These are phyloP conservation scores for Geotrichum carabidarum DNA, from an alignment of 1,139 yeast genomes.

Conservation along the genomic window DNA sequence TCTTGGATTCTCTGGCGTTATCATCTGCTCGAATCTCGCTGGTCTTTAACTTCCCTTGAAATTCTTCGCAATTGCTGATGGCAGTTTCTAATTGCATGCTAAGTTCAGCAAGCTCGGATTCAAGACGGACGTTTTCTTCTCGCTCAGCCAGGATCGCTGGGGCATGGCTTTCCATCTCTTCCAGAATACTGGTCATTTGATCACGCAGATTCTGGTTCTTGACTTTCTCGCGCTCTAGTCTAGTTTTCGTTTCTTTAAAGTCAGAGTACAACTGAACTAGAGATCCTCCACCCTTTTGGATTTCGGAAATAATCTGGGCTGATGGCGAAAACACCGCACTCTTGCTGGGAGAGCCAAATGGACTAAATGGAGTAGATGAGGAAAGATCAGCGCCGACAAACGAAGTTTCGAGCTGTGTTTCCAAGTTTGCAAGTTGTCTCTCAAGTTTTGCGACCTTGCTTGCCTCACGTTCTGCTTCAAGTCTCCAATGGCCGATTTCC, in stretches of 20 bases:
- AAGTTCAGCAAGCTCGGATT: slow-evolving; percentile 49
- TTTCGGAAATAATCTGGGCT: slow-evolving; percentile 45
- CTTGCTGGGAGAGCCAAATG: slow-evolving; percentile 18
- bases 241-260: slow-evolving; percentile 55
- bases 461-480: slow-evolving; percentile 32
- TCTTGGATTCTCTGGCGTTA: slow-evolving; percentile 36
- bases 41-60: slow-evolving; percentile 33
- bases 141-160: slow-evolving; percentile 72
- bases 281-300: slow-evolving; percentile 53
- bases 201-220: slow-evolving; percentile 66
- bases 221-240: slow-evolving; percentile 62
- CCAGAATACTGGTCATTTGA: slow-evolving; percentile 65
- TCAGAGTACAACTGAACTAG: slow-evolving; percentile 67
- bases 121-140: slow-evolving; percentile 47
- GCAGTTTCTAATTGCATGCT: slow-evolving; percentile 46
- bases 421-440: slow-evolving; percentile 32
- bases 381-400: slow-evolving; percentile 23
- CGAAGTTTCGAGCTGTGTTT: slow-evolving; percentile 31
- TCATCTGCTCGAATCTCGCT: slow-evolving; percentile 28
- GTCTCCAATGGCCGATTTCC: slow-evolving; percentile 33
- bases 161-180: slow-evolving; percentile 72
- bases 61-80: slow-evolving; percentile 42
- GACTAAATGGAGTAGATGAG: slow-evolving; percentile 21
- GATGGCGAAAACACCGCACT: slow-evolving; percentile 40
- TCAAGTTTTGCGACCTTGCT: slow-evolving; percentile 30